Evolutionary conservation across 306 rosid species (phyloP).

Genomic region (Begonia masoniana): DNA sequence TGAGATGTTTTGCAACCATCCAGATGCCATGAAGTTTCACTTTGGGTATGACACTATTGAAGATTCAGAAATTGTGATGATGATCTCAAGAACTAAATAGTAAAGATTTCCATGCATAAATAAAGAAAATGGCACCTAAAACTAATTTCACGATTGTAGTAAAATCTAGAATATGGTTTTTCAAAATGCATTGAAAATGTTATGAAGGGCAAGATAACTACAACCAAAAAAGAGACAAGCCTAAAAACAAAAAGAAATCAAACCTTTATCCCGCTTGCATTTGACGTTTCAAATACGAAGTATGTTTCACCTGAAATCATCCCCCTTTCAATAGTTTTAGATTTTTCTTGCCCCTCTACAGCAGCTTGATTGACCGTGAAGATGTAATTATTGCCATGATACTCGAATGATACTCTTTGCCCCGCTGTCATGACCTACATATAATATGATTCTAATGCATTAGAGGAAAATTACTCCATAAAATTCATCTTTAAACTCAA

Average conservation of each 20-base stretch:
- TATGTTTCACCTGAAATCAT: conserved; percentile 75
- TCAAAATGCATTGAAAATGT: no score
- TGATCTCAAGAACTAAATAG: no score
- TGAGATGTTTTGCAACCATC: no score
- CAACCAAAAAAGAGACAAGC: conserved; percentile 8
- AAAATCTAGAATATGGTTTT: no score
- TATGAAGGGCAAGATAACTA: background rate
- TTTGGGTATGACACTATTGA: no score
- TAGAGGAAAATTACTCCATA: no score
- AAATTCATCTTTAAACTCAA: no score
- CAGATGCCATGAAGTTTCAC: no score
- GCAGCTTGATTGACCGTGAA: conserved; percentile 63
- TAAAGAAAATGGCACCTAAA: no score
- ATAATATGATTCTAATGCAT: conserved; percentile 1
- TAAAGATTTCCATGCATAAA: no score
- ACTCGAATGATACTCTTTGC: conserved; percentile 78
- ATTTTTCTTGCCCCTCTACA: conserved; percentile 54
- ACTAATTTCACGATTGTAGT: no score
- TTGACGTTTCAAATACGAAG: conserved; percentile 65
- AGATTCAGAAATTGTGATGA: no score
- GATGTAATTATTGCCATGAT: conserved; percentile 67
- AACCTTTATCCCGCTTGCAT: conserved; percentile 90
- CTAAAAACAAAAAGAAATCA: conserved; percentile 8
- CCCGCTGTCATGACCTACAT: conserved; percentile 81
- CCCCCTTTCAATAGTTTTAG: conserved; percentile 64